These are phyloP conservation scores for Saccharomyces hybrid DNA, from an alignment of 1,139 yeast genomes.

Conservation along the genomic window DNA sequence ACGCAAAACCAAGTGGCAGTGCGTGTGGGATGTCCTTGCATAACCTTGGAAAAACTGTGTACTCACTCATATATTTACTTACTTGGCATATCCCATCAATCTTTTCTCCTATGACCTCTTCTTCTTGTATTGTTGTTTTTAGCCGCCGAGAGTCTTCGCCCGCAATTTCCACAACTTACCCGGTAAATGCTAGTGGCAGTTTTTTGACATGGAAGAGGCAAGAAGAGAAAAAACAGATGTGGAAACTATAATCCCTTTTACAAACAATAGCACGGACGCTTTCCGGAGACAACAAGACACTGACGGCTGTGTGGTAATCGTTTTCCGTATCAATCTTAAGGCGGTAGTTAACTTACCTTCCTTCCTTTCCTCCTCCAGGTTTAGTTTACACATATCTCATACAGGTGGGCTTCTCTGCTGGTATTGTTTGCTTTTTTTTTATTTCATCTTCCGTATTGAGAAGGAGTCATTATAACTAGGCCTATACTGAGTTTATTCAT, in stretches of 20 bases:
- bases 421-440: neutral
- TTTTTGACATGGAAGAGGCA: neutral
- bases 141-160: slow-evolving; percentile 1
- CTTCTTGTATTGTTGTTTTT: neutral
- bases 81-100: neutral
- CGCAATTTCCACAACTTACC: neutral
- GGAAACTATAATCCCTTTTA: neutral
- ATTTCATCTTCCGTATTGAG: neutral
- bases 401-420: neutral
- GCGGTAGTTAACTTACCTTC: neutral
- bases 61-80: neutral
- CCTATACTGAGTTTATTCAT: neutral
- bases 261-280: neutral
- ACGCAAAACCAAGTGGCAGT: neutral
- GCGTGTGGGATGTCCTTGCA: neutral
- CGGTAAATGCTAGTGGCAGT: neutral
- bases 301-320: neutral
- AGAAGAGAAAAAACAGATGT: neutral
- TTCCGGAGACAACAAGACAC: neutral
- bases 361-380: neutral
- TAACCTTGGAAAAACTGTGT: neutral
- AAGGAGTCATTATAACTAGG: neutral
- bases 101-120: neutral
- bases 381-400: neutral
- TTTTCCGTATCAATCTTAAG: neutral